phyloP scores from a whole-genome alignment of 2,329 filamentous ascomycete genomes.

The Aureobasidium sp. region DNA sequence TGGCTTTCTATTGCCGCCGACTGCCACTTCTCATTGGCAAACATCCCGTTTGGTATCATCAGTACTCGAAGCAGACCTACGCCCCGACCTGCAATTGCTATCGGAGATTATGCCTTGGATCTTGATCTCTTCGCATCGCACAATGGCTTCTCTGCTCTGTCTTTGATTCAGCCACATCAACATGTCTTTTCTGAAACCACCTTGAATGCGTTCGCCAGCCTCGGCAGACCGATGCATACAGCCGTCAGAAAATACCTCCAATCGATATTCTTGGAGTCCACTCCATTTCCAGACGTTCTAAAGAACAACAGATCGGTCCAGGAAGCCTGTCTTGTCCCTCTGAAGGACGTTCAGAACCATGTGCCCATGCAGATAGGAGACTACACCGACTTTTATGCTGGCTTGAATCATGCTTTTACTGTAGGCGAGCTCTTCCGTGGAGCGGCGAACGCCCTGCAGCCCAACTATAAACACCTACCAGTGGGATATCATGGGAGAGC shows the following conservation, averaged over 20 bases:
- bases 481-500: conserved; percentile 76
- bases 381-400: conserved; percentile 82
- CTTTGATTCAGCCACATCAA: conserved; percentile 51
- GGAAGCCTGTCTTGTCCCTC: conserved; percentile 51
- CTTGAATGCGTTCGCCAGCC: conserved; percentile 65
- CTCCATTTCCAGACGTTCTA: conserved; percentile 54
- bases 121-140: conserved; percentile 54
- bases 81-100: conserved; percentile 61
- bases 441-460: conserved; percentile 64
- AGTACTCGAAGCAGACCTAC: conserved; percentile 51
- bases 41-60: conserved; percentile 80
- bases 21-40: conserved; percentile 68
- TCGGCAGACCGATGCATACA: conserved; percentile 61
- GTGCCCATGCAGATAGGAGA: conserved; percentile 73
- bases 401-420: conserved; percentile 69
- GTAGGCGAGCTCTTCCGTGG: conserved; percentile 68
- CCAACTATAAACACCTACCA: conserved; percentile 75
- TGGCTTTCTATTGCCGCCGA: conserved; percentile 55
- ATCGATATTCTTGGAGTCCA: conserved; percentile 55
- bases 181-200: conserved; percentile 58
- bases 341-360: conserved; percentile 56
- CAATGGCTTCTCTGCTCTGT: conserved; percentile 54
- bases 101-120: conserved; percentile 66
- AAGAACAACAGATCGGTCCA: conserved; percentile 55
- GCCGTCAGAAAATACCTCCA: conserved; percentile 65